Base-by-base conservation (phyloP, 1,284 basidiomycete genomes). In the Cutaneotrichosporon sp. region DNA sequence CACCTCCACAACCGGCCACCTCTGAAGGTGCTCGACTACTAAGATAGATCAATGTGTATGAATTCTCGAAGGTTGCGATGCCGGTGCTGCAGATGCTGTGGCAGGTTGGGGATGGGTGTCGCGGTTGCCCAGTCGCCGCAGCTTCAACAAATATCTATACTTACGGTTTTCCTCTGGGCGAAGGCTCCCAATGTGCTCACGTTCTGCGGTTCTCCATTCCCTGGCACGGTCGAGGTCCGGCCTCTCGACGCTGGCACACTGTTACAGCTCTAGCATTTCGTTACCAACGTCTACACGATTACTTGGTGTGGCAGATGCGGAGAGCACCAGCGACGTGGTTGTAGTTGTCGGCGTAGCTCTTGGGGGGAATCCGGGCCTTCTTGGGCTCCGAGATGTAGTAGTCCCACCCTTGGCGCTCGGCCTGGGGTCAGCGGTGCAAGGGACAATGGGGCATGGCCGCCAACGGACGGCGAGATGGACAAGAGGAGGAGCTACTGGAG, bases 261-360 rank as follows among this genome's bases (percentile, higher is more conserved):
- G 26, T 53, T 53, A 53, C 51, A 53, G 26, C 51, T 53, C 51
- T 53, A 53, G 51, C 51, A 53, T 53, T 53, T 53, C 51, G 18
- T 31, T 53, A 32, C 31, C 30, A 8, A 10, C 30, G 18, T 18
- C 30, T 9, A 13, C 51, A 51, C 30, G 31, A 53, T 85, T 92
- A 98, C 86, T 98, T 98, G 65, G 95, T 98, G 81, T 91, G 90
- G 81, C 86, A 83, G 73, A 97, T 91, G 64, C 95, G 87, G 66
- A 98, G 85, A 76, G 87, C 90, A 73, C 87, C 84, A 4, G 92
- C 87, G 62, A 86, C 87, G 83, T 97, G 92, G 36, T 90, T 82
- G 81, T 88, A 98, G 84, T 96, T 98, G 83, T 92, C 91, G 47
- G 82, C 81, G 74, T 63, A 31, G 49, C 55, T 36, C 87, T 97